These are phyloP conservation scores for Aspergillus avenaceus DNA, from an alignment of 495 filamentous ascomycete genomes.

Conservation along the genomic window DNA sequence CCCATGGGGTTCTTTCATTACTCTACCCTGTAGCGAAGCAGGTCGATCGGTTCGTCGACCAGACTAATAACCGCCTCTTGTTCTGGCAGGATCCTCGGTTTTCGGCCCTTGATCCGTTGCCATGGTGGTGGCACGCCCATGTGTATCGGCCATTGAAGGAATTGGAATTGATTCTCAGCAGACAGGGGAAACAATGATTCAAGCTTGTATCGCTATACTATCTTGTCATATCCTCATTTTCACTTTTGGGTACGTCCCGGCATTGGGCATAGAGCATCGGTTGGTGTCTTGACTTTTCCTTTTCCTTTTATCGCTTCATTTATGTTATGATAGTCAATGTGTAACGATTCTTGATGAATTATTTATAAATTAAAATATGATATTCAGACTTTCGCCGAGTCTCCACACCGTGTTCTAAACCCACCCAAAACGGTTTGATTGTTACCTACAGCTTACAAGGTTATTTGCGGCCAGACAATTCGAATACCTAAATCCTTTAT, in stretches of 20 bases:
- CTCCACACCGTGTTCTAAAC: too few relatives aligned
- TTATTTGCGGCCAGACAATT: too few relatives aligned
- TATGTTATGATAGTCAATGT: background rate
- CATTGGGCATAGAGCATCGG: too few relatives aligned
- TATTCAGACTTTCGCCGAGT: too few relatives aligned
- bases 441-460: too few relatives aligned
- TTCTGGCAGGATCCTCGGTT: slow-evolving; percentile 37
- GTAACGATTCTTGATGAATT: background rate
- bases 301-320: background rate
- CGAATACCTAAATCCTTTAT: too few relatives aligned
- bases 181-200: slow-evolving; percentile 9
- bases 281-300: background rate
- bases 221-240: too few relatives aligned
- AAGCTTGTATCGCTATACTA: background rate
- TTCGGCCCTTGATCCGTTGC: slow-evolving; percentile 32
- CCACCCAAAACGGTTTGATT: too few relatives aligned
- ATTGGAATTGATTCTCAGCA: slow-evolving; percentile 23
- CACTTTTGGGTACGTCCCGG: too few relatives aligned
- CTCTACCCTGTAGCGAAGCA: slow-evolving; percentile 12
- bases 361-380: too few relatives aligned
- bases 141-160: slow-evolving; percentile 33
- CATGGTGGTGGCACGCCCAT: slow-evolving; percentile 48
- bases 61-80: slow-evolving; percentile 11
- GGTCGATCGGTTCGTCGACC: slow-evolving; percentile 4
- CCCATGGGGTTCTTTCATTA: background rate